phyloP scores from a whole-genome alignment of 31 red algal species.

The Asparagopsis taxiformis region DNA sequence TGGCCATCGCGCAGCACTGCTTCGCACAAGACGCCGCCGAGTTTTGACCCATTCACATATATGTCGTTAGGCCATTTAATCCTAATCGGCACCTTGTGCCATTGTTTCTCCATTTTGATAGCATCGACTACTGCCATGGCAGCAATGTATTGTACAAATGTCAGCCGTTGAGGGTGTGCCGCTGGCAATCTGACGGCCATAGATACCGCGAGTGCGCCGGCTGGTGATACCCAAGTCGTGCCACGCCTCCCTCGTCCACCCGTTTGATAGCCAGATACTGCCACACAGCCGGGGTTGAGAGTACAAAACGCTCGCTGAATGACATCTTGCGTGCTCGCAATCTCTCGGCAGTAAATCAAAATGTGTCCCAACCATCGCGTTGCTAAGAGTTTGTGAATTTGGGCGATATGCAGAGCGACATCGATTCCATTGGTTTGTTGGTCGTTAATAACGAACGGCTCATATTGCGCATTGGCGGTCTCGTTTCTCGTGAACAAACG shows the following conservation, averaged over 20 bases:
- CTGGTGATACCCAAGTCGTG: conserved; percentile 49
- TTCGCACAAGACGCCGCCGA: conserved; percentile 74
- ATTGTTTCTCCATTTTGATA: conserved; percentile 7
- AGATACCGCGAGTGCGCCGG: conserved; percentile 41
- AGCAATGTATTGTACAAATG: conserved; percentile 73
- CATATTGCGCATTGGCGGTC: too few relatives aligned
- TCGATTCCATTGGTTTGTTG: too few relatives aligned
- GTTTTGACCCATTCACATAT: conserved; percentile 46
- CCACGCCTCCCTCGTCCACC: conserved; percentile 54
- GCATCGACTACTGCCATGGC: conserved; percentile 53
- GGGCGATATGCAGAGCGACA: conserved; percentile 11
- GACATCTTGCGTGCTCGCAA: conserved; percentile 49
- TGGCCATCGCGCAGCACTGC: conserved; percentile 25
- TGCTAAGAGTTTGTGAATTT: conserved; percentile 6
- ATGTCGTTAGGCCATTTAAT: conserved; percentile 95
- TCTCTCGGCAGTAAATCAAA: conserved; percentile 20
- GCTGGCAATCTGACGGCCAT: conserved; percentile 26
- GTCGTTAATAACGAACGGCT: too few relatives aligned
- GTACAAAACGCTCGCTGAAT: conserved; percentile 10
- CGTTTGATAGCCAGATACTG: conserved; percentile 43
- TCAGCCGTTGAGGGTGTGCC: conserved; percentile 5
- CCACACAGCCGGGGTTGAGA: conserved; percentile 27
- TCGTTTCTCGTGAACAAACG: too few relatives aligned
- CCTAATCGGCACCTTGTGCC: conserved; percentile 18
- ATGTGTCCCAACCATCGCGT: conserved; percentile 39